Evolutionary conservation across 306 rosid genomes (phyloP).

Genomic region (Sindora glabra): DNA sequence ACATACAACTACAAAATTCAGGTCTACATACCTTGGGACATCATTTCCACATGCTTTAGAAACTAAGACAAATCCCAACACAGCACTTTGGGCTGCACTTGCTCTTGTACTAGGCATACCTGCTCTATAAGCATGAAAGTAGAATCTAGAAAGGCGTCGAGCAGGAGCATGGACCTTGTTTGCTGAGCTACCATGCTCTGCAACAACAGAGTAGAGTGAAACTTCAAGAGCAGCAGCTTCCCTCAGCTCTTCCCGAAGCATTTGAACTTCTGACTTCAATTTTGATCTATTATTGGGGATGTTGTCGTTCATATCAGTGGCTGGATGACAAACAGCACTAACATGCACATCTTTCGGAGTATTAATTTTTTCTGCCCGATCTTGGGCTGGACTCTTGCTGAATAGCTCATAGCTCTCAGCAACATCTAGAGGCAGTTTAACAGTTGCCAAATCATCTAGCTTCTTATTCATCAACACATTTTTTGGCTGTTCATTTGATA

Average conservation of each 20-base stretch:
- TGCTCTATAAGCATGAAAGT: conserved; percentile 52
- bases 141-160: conserved; percentile 83
- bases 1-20: conserved; percentile 5
- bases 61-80: conserved; percentile 77
- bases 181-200: conserved; percentile 78
- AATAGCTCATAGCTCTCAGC: conserved; percentile 20
- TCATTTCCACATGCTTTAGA: conserved; percentile 91
- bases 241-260: conserved; percentile 68
- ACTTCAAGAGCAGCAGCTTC: conserved; percentile 88
- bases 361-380: conserved; percentile 29
- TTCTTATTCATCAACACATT: conserved; percentile 26
- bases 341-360: conserved; percentile 14
- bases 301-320: conserved; percentile 11
- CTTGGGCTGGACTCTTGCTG: conserved; percentile 15
- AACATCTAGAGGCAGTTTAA: conserved; percentile 28
- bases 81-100: conserved; percentile 57
- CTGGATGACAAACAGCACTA: conserved; percentile 12
- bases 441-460: conserved; percentile 28
- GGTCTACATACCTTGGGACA: conserved; percentile 65
- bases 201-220: conserved; percentile 68
- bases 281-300: conserved; percentile 22
- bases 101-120: conserved; percentile 47
- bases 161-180: conserved; percentile 90
- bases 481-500: conserved; percentile 19
- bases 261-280: conserved; percentile 51